Conservation (phyloP, 805 yeast species). For the Brettanomyces sp. region DNA sequence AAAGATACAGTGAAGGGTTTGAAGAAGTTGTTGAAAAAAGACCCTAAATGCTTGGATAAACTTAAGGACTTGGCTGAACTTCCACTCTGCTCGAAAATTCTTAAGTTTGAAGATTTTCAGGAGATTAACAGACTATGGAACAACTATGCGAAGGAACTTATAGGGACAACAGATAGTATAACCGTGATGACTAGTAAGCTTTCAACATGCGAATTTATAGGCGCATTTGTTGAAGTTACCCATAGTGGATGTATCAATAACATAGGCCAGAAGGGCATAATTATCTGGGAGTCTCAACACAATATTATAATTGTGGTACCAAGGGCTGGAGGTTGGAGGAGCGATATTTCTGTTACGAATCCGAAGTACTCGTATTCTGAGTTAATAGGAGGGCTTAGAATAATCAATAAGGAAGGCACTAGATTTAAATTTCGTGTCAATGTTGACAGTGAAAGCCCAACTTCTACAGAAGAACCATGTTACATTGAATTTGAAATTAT, state of each 20-base stretch:
- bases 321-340: slow-evolving; percentile 29
- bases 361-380: slow-evolving; percentile 18
- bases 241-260: slow-evolving; percentile 47
- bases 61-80: slow-evolving; percentile 15
- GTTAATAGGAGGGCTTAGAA: slow-evolving; percentile 51
- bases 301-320: slow-evolving; percentile 55
- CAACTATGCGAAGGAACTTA: slow-evolving; percentile 50
- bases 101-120: slow-evolving; percentile 38
- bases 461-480: too few relatives aligned
- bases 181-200: slow-evolving; percentile 40
- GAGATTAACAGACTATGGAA: slow-evolving; percentile 65
- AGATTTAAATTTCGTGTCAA: slow-evolving; percentile 42
- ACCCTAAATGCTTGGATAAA: slow-evolving; percentile 14
- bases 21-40: slow-evolving; percentile 16
- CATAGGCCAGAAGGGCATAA: slow-evolving; percentile 64
- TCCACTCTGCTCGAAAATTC: slow-evolving; percentile 13
- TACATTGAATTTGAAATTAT: slow-evolving; percentile 48
- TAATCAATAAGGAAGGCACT: slow-evolving; percentile 61
- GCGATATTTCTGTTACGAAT: slow-evolving; percentile 12
- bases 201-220: slow-evolving; percentile 74
- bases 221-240: slow-evolving; percentile 54
- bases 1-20: slow-evolving; percentile 28
- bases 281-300: slow-evolving; percentile 76
- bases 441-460: slow-evolving; percentile 9
- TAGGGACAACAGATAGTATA: slow-evolving; percentile 25